Base-by-base conservation (phyloP, 2,329 filamentous ascomycete genomes). In the Trichoderma asperellum region DNA sequence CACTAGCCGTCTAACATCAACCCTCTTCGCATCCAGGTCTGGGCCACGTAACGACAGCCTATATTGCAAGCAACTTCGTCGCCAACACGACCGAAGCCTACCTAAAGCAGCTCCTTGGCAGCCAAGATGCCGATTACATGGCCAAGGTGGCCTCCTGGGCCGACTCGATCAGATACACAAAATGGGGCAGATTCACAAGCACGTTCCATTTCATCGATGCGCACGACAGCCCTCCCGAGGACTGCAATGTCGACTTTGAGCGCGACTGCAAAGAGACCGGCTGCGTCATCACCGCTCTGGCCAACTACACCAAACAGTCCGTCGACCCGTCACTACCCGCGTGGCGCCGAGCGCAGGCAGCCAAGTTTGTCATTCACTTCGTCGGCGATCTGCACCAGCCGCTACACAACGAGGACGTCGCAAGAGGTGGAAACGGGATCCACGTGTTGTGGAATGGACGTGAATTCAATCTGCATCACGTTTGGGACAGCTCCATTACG, bases 401-500 rank as follows among this genome's bases (percentile, higher is more conserved):
- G 35, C 81, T 91, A 69, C 89, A 91, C 77, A 86, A 86, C 66
- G 89, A 91, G 78, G 83, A 89, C 68, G 85, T 90, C 7, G 83
- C 84, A 2, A 80, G 84, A 27, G 91, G 91, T 66, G 91, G 91
- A 0, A 94, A 93, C 73, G 85, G 85, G 12, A 91, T 93, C 73
- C 77, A 83, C 16, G 91, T 93, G 1, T 81, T 80, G 18, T 93
- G 89, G 79, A 82, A 88, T 32, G 84, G 84, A 3, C 77, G 79
- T 35, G 78, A 82, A 34, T 83, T 86, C 68, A 93, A 93, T 75
- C 83, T 93, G 53, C 91, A 93, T 75, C 85, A 90, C 69, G 87
- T 92, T 18, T 93, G 91, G 91, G 91, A 93, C 76, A 88, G 86
- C 65, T 87, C 85, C 73, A 92, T 93, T 71, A 85, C 88, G 0